Evolutionary conservation across 441 rosid genomes (phyloP).

Genomic region (Erodium chrysanthum): DNA sequence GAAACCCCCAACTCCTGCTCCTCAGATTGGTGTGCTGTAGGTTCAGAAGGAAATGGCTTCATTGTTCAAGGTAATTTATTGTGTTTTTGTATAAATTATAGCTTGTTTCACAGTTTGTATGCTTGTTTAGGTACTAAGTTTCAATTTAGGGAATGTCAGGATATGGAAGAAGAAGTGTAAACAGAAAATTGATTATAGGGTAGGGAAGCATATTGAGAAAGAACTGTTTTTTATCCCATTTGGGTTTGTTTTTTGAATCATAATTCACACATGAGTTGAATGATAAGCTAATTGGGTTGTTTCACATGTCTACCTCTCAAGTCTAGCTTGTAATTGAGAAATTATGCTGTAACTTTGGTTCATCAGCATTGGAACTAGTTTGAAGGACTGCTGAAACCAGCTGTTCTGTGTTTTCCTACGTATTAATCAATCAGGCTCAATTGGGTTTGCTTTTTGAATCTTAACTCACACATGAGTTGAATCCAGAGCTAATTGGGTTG

Average conservation of each 20-base stretch:
- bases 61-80: conserved; percentile 58
- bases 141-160: not conserved
- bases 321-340: too few relatives aligned
- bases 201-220: not conserved
- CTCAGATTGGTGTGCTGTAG: not conserved
- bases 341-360: not conserved
- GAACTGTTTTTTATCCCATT: not conserved
- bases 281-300: too few relatives aligned
- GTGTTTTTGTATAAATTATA: not conserved
- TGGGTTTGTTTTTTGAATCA: not conserved
- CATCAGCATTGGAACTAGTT: not conserved
- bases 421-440: not conserved
- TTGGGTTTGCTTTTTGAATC: too few relatives aligned
- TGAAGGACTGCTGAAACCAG: not conserved
- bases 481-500: too few relatives aligned
- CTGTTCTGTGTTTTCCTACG: not conserved
- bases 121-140: not conserved
- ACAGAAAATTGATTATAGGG: not conserved
- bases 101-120: not conserved
- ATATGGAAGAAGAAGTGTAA: not conserved
- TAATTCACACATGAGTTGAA: not conserved
- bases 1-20: conserved; percentile 1
- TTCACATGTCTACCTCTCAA: too few relatives aligned
- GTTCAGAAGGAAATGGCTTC: conserved; percentile 44
- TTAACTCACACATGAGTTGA: too few relatives aligned